These are phyloP conservation scores for Akanthomyces dipterigenus DNA, from an alignment of 2,329 filamentous ascomycete genomes.

Conservation along the genomic window DNA sequence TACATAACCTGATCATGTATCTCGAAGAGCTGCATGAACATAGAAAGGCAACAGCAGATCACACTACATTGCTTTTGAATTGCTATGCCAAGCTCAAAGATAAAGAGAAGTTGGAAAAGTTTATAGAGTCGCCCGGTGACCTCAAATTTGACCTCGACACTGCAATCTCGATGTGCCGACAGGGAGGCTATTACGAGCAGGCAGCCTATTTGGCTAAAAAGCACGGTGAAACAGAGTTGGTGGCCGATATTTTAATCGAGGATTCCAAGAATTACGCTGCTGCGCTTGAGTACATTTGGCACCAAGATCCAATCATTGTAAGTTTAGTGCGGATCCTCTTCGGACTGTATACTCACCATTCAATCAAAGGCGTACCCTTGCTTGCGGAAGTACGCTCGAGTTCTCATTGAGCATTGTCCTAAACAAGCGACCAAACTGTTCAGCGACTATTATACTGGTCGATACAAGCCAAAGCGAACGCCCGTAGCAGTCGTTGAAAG, in stretches of 20 bases:
- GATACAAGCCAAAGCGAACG: constrained; percentile 68
- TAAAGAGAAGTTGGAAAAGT: constrained; percentile 89
- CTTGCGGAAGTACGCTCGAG: constrained; percentile 90
- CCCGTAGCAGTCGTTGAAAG: constrained; percentile 29
- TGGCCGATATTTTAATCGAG: constrained; percentile 93
- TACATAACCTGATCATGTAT: constrained; percentile 96
- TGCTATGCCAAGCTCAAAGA: constrained; percentile 98
- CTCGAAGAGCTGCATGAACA: constrained; percentile 94
- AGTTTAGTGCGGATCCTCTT: constrained; percentile 24
- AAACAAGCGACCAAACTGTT: constrained; percentile 79
- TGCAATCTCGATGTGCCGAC: constrained; percentile 93
- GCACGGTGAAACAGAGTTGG: constrained; percentile 86
- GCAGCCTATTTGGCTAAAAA: constrained; percentile 92
- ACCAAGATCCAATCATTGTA: constrained; percentile 70
- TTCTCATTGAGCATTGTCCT: constrained; percentile 81
- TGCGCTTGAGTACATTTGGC: constrained; percentile 86
- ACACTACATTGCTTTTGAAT: constrained; percentile 89
- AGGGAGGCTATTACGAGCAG: constrained; percentile 95
- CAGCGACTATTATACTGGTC: constrained; percentile 88
- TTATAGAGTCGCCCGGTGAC: constrained; percentile 92
- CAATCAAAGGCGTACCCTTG: constrained; percentile 66
- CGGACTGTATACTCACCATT: not conserved
- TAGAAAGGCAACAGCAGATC: constrained; percentile 85
- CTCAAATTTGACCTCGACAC: constrained; percentile 96
- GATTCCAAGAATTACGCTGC: constrained; percentile 87